Percentiles rank a stretch among this genome's conserved stretches.
These are phyloP conservation scores for Pseudophaeomoniella oleicola DNA, from an alignment of 2,329 filamentous ascomycete genomes.

Conservation along the genomic window DNA sequence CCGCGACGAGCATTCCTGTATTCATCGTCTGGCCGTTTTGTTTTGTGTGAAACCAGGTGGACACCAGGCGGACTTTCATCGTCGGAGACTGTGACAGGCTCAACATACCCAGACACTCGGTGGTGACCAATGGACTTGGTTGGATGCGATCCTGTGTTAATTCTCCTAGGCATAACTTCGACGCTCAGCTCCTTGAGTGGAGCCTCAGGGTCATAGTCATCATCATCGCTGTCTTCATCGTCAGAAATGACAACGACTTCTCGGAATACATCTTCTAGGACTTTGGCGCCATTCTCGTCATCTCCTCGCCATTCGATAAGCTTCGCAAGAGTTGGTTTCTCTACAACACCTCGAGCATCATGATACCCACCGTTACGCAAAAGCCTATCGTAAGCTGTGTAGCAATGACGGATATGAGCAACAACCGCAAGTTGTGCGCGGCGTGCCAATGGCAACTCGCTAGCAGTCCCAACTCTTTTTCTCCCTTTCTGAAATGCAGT, in stretches of 20 bases:
- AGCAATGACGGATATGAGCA: conserved; percentile 46
- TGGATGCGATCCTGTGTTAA: conserved; percentile 9
- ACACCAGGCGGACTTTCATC: background rate
- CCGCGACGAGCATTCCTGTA: background rate
- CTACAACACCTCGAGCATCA: conserved; percentile 39
- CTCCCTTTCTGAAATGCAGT: conserved; percentile 47
- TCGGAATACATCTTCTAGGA: conserved; percentile 46
- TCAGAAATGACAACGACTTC: conserved; percentile 51
- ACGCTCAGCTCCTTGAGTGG: conserved; percentile 22
- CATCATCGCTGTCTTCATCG: conserved; percentile 37
- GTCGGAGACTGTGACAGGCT: background rate
- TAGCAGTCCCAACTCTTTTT: conserved; percentile 42
- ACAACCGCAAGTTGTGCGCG: conserved; percentile 47
- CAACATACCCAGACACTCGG: background rate
- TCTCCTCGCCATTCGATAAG: conserved; percentile 50
- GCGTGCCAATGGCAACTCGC: conserved; percentile 37
- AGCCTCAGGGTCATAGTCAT: conserved; percentile 15
- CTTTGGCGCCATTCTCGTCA: conserved; percentile 35
- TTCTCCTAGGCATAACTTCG: conserved; percentile 26
- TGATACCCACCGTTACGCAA: conserved; percentile 37
- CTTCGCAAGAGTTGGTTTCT: conserved; percentile 39
- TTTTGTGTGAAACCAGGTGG: background rate
- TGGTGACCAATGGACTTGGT: background rate
- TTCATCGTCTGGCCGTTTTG: background rate
- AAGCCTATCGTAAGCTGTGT: conserved; percentile 48